Percentiles rank a stretch among this genome's conserved stretches.
phyloP scores from a whole-genome alignment of 2,329 filamentous ascomycete species.

The Ceratocystis albifundus region DNA sequence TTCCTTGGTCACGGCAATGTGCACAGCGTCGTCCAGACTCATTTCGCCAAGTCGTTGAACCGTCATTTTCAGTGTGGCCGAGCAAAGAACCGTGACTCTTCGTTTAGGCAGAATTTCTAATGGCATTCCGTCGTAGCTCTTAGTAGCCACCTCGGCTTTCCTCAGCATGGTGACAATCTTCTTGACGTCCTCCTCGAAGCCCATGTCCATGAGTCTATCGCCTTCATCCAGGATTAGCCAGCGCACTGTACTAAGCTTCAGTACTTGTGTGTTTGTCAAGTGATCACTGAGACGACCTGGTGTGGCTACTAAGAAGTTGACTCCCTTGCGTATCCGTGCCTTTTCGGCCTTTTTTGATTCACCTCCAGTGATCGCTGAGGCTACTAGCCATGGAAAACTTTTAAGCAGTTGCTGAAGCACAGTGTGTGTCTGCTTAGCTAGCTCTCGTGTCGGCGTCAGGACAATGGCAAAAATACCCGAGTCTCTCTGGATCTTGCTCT shows the following conservation, averaged over 20 bases:
- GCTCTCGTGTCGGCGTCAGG: slow-evolving; percentile 83
- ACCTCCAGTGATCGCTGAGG: slow-evolving; percentile 65
- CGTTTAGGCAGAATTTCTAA: slow-evolving; percentile 59
- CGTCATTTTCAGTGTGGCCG: slow-evolving; percentile 95
- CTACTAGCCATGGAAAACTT: slow-evolving; percentile 90
- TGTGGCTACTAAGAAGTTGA: slow-evolving; percentile 92
- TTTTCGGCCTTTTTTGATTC: slow-evolving; percentile 73
- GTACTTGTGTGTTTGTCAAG: slow-evolving; percentile 76
- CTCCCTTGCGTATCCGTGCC: slow-evolving; percentile 79
- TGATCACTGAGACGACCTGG: slow-evolving; percentile 87
- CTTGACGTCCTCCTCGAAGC: slow-evolving; percentile 88
- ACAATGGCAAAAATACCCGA: slow-evolving; percentile 89
- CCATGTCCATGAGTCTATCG: slow-evolving; percentile 95
- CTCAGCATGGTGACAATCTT: slow-evolving; percentile 74
- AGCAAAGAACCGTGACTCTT: slow-evolving; percentile 81
- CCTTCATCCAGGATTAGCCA: slow-evolving; percentile 95
- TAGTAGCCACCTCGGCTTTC: slow-evolving; percentile 46
- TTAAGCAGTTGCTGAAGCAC: slow-evolving; percentile 76
- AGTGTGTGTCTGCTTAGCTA: slow-evolving; percentile 84
- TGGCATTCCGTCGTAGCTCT: slow-evolving; percentile 45
- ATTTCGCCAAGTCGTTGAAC: slow-evolving; percentile 90
- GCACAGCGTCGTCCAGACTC: slow-evolving; percentile 82
- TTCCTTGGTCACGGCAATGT: slow-evolving; percentile 60
- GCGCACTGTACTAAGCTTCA: slow-evolving; percentile 77
- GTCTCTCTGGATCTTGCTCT: slow-evolving; percentile 58